Evolutionary conservation across 2,329 filamentous ascomycete genomes (phyloP), one percentile per base, ranked within the genome.

Genomic region (Nannizziopsis barbatae): DNA sequence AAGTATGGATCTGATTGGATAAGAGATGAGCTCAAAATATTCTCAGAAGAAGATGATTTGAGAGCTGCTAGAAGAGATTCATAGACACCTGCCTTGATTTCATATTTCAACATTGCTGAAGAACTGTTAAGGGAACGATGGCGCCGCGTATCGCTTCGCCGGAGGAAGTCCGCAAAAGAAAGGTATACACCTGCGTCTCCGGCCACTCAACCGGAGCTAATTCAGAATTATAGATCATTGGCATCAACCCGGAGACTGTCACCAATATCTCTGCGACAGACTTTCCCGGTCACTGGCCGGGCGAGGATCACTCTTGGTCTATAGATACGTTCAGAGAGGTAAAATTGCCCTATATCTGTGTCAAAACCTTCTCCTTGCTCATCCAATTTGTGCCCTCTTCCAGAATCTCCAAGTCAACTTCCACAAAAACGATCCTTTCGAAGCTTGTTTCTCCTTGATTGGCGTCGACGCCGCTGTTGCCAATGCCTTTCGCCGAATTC

Each of bases 401-500:
- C 61, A 82, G 63, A 77, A 72, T 57, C 81, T 94, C 64, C 71
- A 75, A 52, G 76, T 98, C 62, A 67, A 84, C 56, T 94, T 95
- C 65, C 87, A 96, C 76, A 75, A 85, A 57, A 92, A 93, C 65
- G 76, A 84, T 42, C 76, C 76, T 51, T 77, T 80, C 62, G 81
- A 95, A 60, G 74, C 86, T 38, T 83, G 83, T 49, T 98, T 98
- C 73, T 95, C 89, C 31, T 80, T 98, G 55, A 77, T 95, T 59
- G 89, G 90, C 57, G 71, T 95, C 59, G 92, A 98, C 65, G 88
- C 92, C 60, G 83, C 87, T 47, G 81, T 98, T 63, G 87, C 92
- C 62, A 98, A 98, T 66, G 92, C 93, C 62, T 95, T 96, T 74
- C 88, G 92, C 52, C 87, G 92, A 59, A 96, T 96, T 60, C 77